A percentile compares a stretch with the other conserved stretches of the same genome.
Evolutionary conservation across 176 grass and related monocot species (phyloP).

Genomic region (Typha latifolia): DNA sequence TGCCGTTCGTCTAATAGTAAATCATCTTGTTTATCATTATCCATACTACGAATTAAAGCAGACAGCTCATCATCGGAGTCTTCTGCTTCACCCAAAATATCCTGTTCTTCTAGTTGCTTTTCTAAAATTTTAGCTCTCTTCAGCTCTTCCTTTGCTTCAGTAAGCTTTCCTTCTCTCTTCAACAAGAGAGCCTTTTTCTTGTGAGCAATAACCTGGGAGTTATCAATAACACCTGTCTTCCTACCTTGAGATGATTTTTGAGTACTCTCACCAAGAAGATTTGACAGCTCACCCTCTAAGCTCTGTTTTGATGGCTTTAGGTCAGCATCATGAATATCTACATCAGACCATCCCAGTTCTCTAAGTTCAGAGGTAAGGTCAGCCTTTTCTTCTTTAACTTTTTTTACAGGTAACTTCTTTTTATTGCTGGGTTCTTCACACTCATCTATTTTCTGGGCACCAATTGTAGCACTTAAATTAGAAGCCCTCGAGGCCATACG

Average conservation of each 20-base stretch:
- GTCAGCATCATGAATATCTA: slow-evolving; percentile 62
- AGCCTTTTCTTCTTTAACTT: slow-evolving; percentile 48
- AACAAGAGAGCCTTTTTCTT: slow-evolving; percentile 78
- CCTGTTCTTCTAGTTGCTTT: slow-evolving; percentile 81
- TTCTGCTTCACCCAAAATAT: slow-evolving; percentile 77
- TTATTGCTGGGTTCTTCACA: slow-evolving; percentile 28
- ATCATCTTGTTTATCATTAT: slow-evolving; percentile 52
- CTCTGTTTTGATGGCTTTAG: slow-evolving; percentile 39
- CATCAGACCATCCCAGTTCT: slow-evolving; percentile 92
- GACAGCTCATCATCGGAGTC: slow-evolving; percentile 83
- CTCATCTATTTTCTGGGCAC: slow-evolving; percentile 21
- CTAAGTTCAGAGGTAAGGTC: slow-evolving; percentile 74
- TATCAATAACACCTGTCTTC: slow-evolving; percentile 48
- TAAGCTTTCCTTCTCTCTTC: slow-evolving; percentile 78
- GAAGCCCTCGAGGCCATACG: slow-evolving; percentile 39
- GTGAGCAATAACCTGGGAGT: slow-evolving; percentile 73
- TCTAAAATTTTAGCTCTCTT: slow-evolving; percentile 97
- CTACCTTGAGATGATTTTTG: slow-evolving; percentile 44
- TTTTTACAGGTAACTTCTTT: slow-evolving; percentile 38
- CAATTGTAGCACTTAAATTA: slow-evolving; percentile 14
- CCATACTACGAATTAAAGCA: slow-evolving; percentile 63
- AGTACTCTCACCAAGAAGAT: slow-evolving; percentile 65
- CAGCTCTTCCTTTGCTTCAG: slow-evolving; percentile 94
- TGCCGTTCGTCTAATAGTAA: slow-evolving; percentile 36
- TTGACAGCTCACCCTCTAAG: slow-evolving; percentile 77